phyloP scores from a whole-genome alignment of 345 rosid genomes.

The Pistacia vera region DNA sequence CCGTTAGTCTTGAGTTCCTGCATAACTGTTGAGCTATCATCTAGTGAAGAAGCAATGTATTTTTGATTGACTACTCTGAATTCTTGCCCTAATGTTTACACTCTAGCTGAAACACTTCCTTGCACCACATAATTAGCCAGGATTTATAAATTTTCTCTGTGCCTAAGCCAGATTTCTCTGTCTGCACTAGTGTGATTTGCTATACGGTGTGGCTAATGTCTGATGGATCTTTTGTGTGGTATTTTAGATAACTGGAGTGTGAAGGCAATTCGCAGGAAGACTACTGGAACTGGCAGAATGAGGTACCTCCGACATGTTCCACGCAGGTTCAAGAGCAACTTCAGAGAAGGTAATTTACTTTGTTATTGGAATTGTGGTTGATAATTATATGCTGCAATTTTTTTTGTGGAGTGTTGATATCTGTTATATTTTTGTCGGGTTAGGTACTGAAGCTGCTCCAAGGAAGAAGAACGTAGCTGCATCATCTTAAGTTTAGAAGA shows the following conservation, averaged over 20 bases:
- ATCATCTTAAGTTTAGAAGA: conserved; percentile 31
- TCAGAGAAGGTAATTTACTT: conserved; percentile 60
- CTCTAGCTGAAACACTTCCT: no score
- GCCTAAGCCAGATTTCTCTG: no score
- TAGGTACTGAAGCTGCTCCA: conserved; percentile 76
- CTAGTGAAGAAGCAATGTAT: background rate
- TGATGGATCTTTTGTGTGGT: background rate
- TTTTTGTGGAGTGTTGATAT: background rate
- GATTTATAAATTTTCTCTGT: no score
- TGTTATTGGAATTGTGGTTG: background rate
- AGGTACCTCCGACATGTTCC: conserved; percentile 68
- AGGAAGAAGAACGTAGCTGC: conserved; percentile 56
- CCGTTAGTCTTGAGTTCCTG: no score
- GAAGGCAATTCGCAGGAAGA: conserved; percentile 79
- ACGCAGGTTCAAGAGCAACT: conserved; percentile 76
- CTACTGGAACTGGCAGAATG: conserved; percentile 83
- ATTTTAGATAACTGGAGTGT: conserved; percentile 72
- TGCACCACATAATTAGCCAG: no score
- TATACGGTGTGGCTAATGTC: no score
- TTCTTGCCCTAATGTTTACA: no score
- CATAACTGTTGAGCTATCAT: background rate
- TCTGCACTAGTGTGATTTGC: background rate
- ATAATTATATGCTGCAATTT: background rate
- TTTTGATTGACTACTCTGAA: background rate
- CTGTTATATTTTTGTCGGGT: background rate